Evolutionary conservation across 2,329 filamentous ascomycete genomes (phyloP), one percentile per base, ranked within the genome.

Genomic region (Stachybotrys chlorohalonatus): DNA sequence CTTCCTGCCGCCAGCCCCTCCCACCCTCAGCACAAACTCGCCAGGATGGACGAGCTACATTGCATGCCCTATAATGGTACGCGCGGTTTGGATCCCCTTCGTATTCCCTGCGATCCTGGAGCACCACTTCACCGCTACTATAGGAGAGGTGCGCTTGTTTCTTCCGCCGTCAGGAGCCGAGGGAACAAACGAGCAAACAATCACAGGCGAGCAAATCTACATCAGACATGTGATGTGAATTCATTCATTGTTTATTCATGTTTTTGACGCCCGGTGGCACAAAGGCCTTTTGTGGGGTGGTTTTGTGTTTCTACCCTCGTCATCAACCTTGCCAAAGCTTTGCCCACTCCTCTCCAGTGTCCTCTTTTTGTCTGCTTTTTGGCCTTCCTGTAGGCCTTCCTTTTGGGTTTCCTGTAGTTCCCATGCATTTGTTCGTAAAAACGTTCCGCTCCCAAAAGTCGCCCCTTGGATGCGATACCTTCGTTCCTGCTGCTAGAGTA

Each of bases 401-500:
- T 39, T 42, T 31, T 42, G 42, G 32, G 49, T 16, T 32, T 39
- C 11, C 39, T 32, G 7, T 11, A 30, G 30, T 36, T 48, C 17
- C 46, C 17, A 30, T 17, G 17, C 31, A 32, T 24, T 51, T 31
- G 31, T 51, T 24, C 36, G 36, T 42, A 42, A 42, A 51, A 51
- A 31, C 49, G 49, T 51, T 16, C 31, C 49, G 31, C 32, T 30
- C 56, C 55, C 57, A 24, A 60, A 63, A 60, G 62, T 65, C 59
- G 62, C 64, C 64, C 64, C 54, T 48, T 55, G 52, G 50, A 47
- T 24, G 39, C 53, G 32, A 53, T 55, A 24, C 52, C 53, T 65
- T 58, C 58, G 59, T 56, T 54, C 55, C 52, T 48, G 56, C 58
- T 42, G 53, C 57, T 62, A 65, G 58, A 65, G 58, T 67, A 66